phyloP scores from a whole-genome alignment of 257 asterid genomes.

The Solanum chiquidenum region DNA sequence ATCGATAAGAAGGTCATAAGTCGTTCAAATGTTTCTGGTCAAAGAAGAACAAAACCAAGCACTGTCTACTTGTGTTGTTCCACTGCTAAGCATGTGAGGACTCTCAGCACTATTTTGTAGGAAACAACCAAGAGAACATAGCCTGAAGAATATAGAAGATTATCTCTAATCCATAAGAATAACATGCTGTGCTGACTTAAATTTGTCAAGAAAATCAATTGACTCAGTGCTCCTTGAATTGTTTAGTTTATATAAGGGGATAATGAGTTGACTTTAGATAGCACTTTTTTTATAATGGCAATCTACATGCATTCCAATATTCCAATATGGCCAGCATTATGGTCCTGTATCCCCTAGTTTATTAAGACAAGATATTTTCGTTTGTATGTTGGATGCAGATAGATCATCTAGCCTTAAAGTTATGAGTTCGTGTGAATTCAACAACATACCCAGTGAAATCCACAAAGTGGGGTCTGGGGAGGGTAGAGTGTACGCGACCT shows the following conservation, averaged over 20 bases:
- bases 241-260: background rate
- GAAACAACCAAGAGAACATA: background rate
- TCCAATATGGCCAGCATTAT: background rate
- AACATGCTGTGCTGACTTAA: background rate
- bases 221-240: background rate
- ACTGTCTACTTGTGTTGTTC: background rate
- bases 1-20: background rate
- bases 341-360: background rate
- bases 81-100: background rate
- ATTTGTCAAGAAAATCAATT: background rate
- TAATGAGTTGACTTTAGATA: background rate
- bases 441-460: background rate
- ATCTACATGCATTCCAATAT: background rate
- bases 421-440: background rate
- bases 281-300: background rate
- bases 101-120: too few species aligned
- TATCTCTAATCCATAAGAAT: background rate
- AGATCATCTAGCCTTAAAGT: background rate
- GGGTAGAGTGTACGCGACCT: rapidly evolving
- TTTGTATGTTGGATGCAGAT: background rate
- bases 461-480: rapidly evolving
- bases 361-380: background rate
- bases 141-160: background rate
- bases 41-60: background rate
- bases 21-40: background rate